These are phyloP conservation scores for Colletotrichum sansevieriae DNA, from an alignment of 2,329 filamentous ascomycete species.

Conservation along the genomic window DNA sequence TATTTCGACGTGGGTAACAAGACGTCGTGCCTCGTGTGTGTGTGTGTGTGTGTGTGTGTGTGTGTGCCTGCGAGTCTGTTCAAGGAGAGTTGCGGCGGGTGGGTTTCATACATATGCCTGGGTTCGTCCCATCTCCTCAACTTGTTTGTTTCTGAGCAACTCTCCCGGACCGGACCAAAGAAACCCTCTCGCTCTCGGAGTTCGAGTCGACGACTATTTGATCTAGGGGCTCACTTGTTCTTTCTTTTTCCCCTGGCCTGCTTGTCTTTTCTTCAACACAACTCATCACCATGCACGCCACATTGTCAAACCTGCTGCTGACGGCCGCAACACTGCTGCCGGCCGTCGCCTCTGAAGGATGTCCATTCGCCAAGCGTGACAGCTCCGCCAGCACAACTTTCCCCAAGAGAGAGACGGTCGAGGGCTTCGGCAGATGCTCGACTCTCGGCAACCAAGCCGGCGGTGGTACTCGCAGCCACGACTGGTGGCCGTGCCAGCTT, in stretches of 20 bases:
- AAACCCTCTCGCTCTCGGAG: slow-evolving; percentile 3
- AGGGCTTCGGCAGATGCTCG: slow-evolving; percentile 29
- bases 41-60: not conserved
- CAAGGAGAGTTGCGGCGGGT: slow-evolving; percentile 11
- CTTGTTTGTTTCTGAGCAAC: not conserved
- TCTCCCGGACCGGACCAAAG: slow-evolving; percentile 4
- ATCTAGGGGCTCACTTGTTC: slow-evolving; percentile 3
- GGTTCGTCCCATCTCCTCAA: slow-evolving; percentile 35
- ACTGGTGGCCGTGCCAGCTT: slow-evolving; percentile 82
- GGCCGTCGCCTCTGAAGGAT: slow-evolving; percentile 23
- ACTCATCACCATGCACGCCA: slow-evolving; percentile 31
- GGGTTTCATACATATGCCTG: slow-evolving; percentile 30
- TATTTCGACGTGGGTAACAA: slow-evolving; percentile 12
- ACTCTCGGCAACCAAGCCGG: slow-evolving; percentile 60
- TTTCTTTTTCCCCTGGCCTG: slow-evolving; percentile 2
- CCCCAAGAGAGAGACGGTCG: slow-evolving; percentile 26
- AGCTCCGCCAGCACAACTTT: slow-evolving; percentile 29
- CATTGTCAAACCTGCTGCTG: slow-evolving; percentile 33
- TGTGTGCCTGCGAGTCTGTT: not conserved
- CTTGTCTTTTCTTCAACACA: not conserved
- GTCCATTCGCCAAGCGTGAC: slow-evolving; percentile 38
- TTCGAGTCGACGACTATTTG: slow-evolving; percentile 1
- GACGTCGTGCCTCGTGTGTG: not conserved
- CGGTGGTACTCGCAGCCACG: slow-evolving; percentile 74
- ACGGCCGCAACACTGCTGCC: slow-evolving; percentile 32